Evolutionary conservation across 176 grass and related monocot genomes (phyloP), one percentile per base, ranked within the genome.

Genomic region (Cenchrus fungigraminus): DNA sequence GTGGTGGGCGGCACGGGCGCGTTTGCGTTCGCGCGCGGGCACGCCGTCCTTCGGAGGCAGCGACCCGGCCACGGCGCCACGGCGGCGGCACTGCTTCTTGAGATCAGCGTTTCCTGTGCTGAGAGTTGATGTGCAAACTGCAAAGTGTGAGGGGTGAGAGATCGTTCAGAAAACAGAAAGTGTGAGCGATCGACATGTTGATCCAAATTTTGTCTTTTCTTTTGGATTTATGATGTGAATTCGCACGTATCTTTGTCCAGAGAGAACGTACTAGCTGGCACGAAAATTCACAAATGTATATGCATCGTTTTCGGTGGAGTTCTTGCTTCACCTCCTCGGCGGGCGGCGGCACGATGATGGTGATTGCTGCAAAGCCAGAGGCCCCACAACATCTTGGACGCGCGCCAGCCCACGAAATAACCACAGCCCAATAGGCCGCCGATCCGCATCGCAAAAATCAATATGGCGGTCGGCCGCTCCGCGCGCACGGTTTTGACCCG

Each of bases 1-100:
- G 92, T 98, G 68, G 93, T 92, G 6, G 97, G 93, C 29, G 93
- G 93, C 32, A 98, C 93, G 13, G 90, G 91, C 44, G 71, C 78
- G 9, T 95, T 98, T 74, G 87, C 93, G 75, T 95, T 92, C 60
- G 88, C 86, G 5, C 5, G 62, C 2, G 89, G 93, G 31, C 32
- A 67, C 73, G 93, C 80, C 32, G 91, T 86, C 7, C 8, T 25
- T 50, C 40, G 57, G 8, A 2, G 29, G 52, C 64, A 4, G 57
- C 40, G 56, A 28, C 19, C 13, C 5, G 25, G 20, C n/a, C 40
- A 0, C 15, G 57, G 34, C 13, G 57, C 5, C 68, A 25, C 47
- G 57, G 58, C 67, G 50, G 68, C 43, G 67, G 71, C 61, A 50
- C 32, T 83, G 68, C 80, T 44, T 19, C 84, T 84, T 47, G 79